phyloP scores from a whole-genome alignment of 805 yeast species.

The Debaryomyces hansenii region DNA sequence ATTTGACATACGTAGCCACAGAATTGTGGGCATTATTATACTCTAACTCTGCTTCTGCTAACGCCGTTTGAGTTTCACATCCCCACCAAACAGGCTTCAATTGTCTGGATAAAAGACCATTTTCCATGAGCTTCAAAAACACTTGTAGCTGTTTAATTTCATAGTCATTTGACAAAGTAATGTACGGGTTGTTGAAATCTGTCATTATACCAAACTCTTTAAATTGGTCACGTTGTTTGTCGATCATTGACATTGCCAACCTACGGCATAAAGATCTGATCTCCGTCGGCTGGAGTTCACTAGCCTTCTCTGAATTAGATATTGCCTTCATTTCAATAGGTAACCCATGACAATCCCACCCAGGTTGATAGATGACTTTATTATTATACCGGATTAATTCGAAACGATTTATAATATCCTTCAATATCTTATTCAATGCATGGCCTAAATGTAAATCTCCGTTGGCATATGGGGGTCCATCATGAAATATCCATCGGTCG shows the following conservation, averaged over 20 bases:
- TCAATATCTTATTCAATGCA: slow-evolving; percentile 83
- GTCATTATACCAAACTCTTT: slow-evolving; percentile 76
- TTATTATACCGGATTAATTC: slow-evolving; percentile 60
- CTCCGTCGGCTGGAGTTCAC: slow-evolving; percentile 44
- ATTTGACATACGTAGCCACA: slow-evolving; percentile 65
- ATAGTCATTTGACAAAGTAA: slow-evolving; percentile 68
- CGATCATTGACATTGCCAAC: slow-evolving; percentile 70
- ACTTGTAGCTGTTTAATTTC: slow-evolving; percentile 74
- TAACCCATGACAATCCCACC: slow-evolving; percentile 99
- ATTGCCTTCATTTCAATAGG: slow-evolving; percentile 90
- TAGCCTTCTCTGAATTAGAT: slow-evolving; percentile 20
- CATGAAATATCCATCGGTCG: slow-evolving; percentile 70
- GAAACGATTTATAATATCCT: slow-evolving; percentile 79
- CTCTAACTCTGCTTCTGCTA: slow-evolving; percentile 96
- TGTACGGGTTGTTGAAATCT: slow-evolving; percentile 72
- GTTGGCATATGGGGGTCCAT: slow-evolving; percentile 99
- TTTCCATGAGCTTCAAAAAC: slow-evolving; percentile 63
- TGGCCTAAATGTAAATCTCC: slow-evolving; percentile 93
- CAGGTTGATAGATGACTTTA: slow-evolving; percentile 75
- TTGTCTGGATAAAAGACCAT: slow-evolving; percentile 75
- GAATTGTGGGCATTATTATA: slow-evolving; percentile 74
- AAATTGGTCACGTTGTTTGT: slow-evolving; percentile 63
- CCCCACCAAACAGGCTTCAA: slow-evolving; percentile 98
- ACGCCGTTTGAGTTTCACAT: slow-evolving; percentile 86
- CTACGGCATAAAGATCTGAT: slow-evolving; percentile 64